Base-by-base conservation (phyloP, 345 rosid species). In the Kandelia obovata region DNA sequence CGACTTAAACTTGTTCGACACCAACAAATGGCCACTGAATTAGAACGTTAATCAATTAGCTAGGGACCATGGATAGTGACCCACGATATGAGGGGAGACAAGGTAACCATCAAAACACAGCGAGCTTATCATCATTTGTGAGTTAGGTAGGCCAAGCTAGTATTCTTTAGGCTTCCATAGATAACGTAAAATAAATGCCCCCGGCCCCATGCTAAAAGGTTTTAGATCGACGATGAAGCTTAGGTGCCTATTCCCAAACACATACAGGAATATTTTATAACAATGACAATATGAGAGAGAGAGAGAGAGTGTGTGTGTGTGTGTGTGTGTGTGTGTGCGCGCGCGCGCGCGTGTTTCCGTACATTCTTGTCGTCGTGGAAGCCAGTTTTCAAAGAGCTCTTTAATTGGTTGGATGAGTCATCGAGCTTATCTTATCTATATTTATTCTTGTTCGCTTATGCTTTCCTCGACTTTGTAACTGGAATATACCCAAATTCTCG, bases 371-470 rank as follows among this genome's bases (percentile, higher is more conserved):
- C 21, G 39, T 31, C 30, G 77, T 53, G 69, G 76, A 72, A 66
- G 64, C 66, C 61, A 58, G 59, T 59, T 73, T 70, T 17, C 26
- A 58, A 58, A 51, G 64, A 49, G 65, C 61, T 49, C 75, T 17
- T 34, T 20, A 28, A 49, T 74, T 73, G 82, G 74, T 58, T 71
- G 75, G 75, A 71, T 61, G 84, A 67, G 70, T 72, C 84, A 74
- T 58, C n/a, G 64, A 35, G 75, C 86, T 80, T 78, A 84, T 84
- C 86, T 76, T 80, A 72, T 84, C 80, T 25, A 53, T 31, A 39
- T 23, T 19, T 31, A 47, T 31, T 28, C 34, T 49, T 65, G 21
- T 61, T 61, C 55, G 15, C 30, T 19, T 23, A 23, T 37, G 31
- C 52, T 74, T 65, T 26, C 9, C 67, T 15, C 7, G 23, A 5